These are phyloP conservation scores for Angomonas desouzai DNA, from an alignment of 208 protist genomes.

Conservation along the genomic window DNA sequence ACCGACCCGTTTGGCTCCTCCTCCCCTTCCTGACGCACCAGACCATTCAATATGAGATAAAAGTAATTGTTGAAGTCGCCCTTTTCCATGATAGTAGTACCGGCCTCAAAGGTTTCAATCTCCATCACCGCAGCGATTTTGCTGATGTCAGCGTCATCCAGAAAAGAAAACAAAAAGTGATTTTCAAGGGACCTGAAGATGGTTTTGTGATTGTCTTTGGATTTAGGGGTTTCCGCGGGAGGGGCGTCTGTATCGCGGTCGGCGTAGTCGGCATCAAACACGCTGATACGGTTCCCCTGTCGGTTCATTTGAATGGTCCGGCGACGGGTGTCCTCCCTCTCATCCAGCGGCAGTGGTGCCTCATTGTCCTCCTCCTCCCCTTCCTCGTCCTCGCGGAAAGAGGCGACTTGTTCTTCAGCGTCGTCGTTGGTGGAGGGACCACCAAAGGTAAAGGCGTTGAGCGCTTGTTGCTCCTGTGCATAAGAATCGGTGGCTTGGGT, in stretches of 20 bases:
- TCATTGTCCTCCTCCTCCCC: conserved; percentile 25
- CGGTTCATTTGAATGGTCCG: conserved; percentile 45
- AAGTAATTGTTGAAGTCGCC: conserved; percentile 46
- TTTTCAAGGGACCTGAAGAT: conserved; percentile 52
- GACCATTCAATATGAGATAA: conserved; percentile 60
- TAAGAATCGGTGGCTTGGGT: not conserved
- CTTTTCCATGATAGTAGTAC: conserved; percentile 21
- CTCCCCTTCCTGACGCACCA: conserved; percentile 22
- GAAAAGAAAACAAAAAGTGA: conserved; percentile 71
- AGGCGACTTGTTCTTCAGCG: not conserved
- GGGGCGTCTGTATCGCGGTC: conserved; percentile 41
- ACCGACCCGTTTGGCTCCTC: not conserved
- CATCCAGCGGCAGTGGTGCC: conserved; percentile 25
- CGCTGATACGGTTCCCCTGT: conserved; percentile 30
- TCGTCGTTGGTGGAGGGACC: not conserved
- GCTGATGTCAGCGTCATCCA: conserved; percentile 57
- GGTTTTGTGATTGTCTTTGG: conserved; percentile 43
- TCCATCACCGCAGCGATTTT: conserved; percentile 61
- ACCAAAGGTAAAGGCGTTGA: conserved; percentile 38
- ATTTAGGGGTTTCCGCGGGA: conserved; percentile 52
- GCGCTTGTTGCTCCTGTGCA: conserved; percentile 14
- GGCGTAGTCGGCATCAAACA: conserved; percentile 40
- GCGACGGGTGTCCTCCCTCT: conserved; percentile 37
- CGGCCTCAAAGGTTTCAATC: conserved; percentile 17
- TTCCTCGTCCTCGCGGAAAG: conserved; percentile 14